These are phyloP conservation scores for Hericium coralloides DNA, from an alignment of 768 basidiomycete species.

Conservation along the genomic window DNA sequence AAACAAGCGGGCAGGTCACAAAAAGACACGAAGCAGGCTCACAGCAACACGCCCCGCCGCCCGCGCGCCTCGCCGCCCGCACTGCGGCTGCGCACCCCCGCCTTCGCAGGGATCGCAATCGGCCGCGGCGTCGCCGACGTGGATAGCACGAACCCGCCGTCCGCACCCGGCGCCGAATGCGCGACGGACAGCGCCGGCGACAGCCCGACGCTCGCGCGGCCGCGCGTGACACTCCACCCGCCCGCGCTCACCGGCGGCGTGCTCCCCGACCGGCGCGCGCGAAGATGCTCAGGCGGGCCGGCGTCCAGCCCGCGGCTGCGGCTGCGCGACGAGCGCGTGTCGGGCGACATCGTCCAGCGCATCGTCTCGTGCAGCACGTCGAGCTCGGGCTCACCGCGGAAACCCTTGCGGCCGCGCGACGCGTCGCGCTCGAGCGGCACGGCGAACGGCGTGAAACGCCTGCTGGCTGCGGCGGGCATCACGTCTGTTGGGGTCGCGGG, in stretches of 20 bases:
- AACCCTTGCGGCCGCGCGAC: slow-evolving; percentile 4
- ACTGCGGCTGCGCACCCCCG: slow-evolving; percentile 3
- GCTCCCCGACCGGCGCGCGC: slow-evolving; percentile 8
- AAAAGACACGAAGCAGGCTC: neutral
- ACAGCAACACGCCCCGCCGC: neutral
- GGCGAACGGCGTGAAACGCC: neutral
- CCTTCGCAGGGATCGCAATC: neutral
- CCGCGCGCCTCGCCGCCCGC: neutral
- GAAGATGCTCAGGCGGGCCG: neutral
- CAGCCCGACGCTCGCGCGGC: slow-evolving; percentile 8
- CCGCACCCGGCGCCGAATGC: slow-evolving; percentile 2
- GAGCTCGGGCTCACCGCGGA: neutral
- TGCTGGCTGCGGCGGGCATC: too few species aligned
- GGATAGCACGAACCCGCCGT: slow-evolving; percentile 9
- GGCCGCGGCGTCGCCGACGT: neutral
- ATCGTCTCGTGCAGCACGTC: neutral
- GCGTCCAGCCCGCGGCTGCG: neutral
- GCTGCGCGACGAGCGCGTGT: neutral
- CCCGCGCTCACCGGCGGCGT: slow-evolving; percentile 5
- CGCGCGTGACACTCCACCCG: slow-evolving; percentile 6
- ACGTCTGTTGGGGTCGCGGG: slow-evolving; percentile 34
- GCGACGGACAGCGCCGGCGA: slow-evolving; percentile 8
- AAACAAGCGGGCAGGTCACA: neutral
- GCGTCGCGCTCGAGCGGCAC: neutral
- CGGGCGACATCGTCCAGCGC: neutral